Evolutionary conservation across 352 stramenopile species (phyloP), one percentile per base, ranked within the genome.

Genomic region (Pythium brachiatum): DNA sequence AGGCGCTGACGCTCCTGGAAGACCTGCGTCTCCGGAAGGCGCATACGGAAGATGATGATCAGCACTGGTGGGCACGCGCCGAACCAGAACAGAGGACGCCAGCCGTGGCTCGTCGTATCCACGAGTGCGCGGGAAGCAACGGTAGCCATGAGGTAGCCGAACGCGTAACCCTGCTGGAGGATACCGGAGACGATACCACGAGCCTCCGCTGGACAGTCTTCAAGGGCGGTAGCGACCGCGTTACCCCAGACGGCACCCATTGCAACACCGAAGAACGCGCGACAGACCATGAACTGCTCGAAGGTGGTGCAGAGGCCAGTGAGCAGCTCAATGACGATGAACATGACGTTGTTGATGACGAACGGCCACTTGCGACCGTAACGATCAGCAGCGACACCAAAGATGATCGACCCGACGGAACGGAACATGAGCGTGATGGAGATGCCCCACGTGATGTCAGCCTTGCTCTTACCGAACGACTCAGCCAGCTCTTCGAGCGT

Each of bases 341-440:
- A 44, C 38, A 44, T 23, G 38, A 44, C 11, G 16, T 44, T 44
- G 38, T 44, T 44, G 16, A 44, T 6, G 16, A 44, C 38, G 34
- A 74, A 79, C 2, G 66, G 69, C 69, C 69, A 81, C 48, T 75
- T 77, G 52, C 72, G 70, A 8, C 74, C 75, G 52, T 64, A 83
- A 25, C 75, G 72, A 62, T 83, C 75, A 8, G 72, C 66, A 0
- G 70, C 70, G 34, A 83, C 72, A 27, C 75, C 75, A 52, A 83
- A 83, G 7, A 73, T 73, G 36, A 73, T 70, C 2, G 67, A 61
- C 2, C 75, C 72, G 9, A 83, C 67, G 18, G 74, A 78, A 1
- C 74, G 74, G 43, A 79, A 53, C 74, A 82, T 82, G 64, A 82
- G 74, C 51, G 75, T 74, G 25, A 83, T 62, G n/a, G 75, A 79